Conservation (phyloP, 2,329 filamentous ascomycete species). For the Cercospora berteroae region DNA sequence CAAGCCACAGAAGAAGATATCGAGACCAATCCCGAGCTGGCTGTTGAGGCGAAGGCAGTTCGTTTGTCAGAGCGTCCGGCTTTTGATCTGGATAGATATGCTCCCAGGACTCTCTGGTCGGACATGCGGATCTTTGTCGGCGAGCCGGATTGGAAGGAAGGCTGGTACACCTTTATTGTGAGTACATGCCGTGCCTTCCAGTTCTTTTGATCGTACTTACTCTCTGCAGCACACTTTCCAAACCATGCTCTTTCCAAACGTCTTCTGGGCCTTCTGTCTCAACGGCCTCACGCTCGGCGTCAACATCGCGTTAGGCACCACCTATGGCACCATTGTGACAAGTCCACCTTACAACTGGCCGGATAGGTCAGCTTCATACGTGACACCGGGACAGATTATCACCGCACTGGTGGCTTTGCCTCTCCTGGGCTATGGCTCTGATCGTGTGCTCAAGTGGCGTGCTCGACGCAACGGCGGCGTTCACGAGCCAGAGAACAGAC, state of each 20-base stretch:
- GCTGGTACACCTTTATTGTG: constrained; percentile 30
- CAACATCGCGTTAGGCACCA: constrained; percentile 47
- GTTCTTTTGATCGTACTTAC: not conserved
- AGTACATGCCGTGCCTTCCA: constrained; percentile 1
- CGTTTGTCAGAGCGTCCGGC: constrained; percentile 25
- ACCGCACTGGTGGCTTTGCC: constrained; percentile 42
- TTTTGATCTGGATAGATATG: constrained; percentile 42
- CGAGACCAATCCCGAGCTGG: constrained; percentile 6
- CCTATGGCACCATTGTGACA: constrained; percentile 42
- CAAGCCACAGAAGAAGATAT: constrained; percentile 29
- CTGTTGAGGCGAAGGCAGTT: constrained; percentile 17
- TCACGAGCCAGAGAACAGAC: constrained; percentile 44
- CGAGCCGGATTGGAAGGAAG: constrained; percentile 41
- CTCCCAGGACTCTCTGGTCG: constrained; percentile 39
- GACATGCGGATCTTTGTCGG: constrained; percentile 45
- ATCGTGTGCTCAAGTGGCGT: constrained; percentile 39
- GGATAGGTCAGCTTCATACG: constrained; percentile 32
- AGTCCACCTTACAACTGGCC: constrained; percentile 42
- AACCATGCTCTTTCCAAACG: constrained; percentile 41
- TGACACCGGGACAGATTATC: constrained; percentile 44
- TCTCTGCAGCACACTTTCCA: constrained; percentile 23
- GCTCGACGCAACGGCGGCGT: constrained; percentile 42
- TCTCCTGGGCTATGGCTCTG: constrained; percentile 42
- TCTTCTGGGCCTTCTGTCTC: constrained; percentile 44
- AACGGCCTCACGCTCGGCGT: constrained; percentile 44